phyloP scores from a whole-genome alignment of 2,329 filamentous ascomycete genomes.

The Beauveria rudraprayagi region DNA sequence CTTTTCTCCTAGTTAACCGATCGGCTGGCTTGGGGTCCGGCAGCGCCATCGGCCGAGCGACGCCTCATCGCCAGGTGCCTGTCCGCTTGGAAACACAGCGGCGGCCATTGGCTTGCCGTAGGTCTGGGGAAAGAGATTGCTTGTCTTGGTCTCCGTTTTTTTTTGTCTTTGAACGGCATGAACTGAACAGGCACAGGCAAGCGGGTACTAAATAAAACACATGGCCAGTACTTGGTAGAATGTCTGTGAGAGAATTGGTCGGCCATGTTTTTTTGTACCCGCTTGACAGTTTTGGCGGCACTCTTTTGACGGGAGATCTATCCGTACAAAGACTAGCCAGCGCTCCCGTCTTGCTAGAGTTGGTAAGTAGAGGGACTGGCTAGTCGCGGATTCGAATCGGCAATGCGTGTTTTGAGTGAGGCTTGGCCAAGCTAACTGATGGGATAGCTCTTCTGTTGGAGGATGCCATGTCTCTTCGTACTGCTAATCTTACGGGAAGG shows the following conservation, averaged over 20 bases:
- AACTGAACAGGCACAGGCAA: background rate
- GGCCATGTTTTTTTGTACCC: too few relatives aligned
- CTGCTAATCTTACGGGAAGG: too few relatives aligned
- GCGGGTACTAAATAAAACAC: too few relatives aligned
- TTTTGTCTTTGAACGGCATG: background rate
- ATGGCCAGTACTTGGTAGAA: too few relatives aligned
- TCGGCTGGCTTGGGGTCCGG: background rate
- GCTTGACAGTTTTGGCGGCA: too few relatives aligned
- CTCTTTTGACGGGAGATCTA: background rate
- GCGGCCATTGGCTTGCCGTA: background rate
- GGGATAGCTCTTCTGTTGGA: too few relatives aligned
- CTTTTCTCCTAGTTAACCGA: background rate
- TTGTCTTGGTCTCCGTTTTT: background rate
- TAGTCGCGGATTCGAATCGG: background rate
- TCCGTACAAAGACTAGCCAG: background rate
- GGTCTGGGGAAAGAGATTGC: constrained; percentile 5
- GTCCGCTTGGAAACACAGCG: background rate
- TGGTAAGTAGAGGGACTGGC: background rate
- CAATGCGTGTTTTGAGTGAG: too few relatives aligned
- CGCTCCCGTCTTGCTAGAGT: too few relatives aligned
- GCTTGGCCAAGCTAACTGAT: too few relatives aligned
- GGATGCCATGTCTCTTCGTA: too few relatives aligned
- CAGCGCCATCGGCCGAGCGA: background rate
- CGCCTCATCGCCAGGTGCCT: background rate
- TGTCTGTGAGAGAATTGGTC: too few relatives aligned